phyloP scores from a whole-genome alignment of 1,284 basidiomycete species.

The Entoloma clypeatum region DNA sequence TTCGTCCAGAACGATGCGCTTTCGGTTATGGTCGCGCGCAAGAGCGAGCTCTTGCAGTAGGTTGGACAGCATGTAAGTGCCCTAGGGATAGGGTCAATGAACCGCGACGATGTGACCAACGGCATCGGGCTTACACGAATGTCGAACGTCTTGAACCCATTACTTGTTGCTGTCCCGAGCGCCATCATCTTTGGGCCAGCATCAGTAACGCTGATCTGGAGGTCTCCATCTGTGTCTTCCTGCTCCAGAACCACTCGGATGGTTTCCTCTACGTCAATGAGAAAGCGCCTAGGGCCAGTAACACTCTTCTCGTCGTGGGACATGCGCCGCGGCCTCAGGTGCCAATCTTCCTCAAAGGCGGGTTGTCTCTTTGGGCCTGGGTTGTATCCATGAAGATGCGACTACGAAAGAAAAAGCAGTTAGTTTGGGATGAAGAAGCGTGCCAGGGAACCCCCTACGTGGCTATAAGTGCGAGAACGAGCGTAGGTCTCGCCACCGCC shows the following conservation, averaged over 20 bases:
- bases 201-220: conserved; percentile 95
- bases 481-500: conserved; percentile 71
- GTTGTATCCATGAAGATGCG: conserved; percentile 60
- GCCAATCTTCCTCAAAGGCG: conserved; percentile 72
- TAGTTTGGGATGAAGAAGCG: conserved; percentile 13
- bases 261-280: conserved; percentile 99
- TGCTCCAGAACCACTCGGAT: conserved; percentile 95
- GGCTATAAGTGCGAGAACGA: conserved; percentile 82
- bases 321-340: conserved; percentile 69
- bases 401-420: conserved; percentile 35
- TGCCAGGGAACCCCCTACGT: conserved; percentile 42
- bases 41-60: conserved; percentile 98
- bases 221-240: conserved; percentile 97
- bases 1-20: conserved; percentile 97
- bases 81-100: conserved; percentile 44
- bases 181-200: conserved; percentile 96
- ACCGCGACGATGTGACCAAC: not conserved
- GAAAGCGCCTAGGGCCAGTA: conserved; percentile 78
- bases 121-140: conserved; percentile 64
- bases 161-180: conserved; percentile 93
- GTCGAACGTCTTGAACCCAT: conserved; percentile 97
- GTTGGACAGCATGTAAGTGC: conserved; percentile 98
- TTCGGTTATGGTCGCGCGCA: conserved; percentile 92
- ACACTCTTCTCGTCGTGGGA: conserved; percentile 82
- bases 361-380: conserved; percentile 63